These are phyloP conservation scores for Hyphodiscus hymeniophilus DNA, from an alignment of 495 filamentous ascomycete genomes.

Conservation along the genomic window DNA sequence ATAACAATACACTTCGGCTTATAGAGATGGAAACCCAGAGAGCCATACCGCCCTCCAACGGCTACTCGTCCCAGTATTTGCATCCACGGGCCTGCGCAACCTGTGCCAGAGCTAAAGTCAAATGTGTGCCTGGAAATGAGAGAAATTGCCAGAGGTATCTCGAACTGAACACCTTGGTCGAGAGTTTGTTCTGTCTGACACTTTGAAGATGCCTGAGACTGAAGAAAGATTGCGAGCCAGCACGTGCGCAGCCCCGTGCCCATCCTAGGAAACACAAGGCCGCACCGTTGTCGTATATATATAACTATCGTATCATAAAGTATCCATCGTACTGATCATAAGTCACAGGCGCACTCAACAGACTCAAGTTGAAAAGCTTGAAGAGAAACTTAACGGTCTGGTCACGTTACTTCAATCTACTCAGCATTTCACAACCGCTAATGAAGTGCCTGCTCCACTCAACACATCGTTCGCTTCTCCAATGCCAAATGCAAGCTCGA, in stretches of 20 bases:
- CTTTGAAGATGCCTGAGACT: slow-evolving; percentile 7
- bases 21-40: no score
- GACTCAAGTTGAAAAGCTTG: slow-evolving; percentile 9
- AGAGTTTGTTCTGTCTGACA: no score
- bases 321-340: neutral
- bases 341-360: slow-evolving; percentile 2
- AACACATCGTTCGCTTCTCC: no score
- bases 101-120: slow-evolving; percentile 8
- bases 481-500: no score
- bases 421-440: slow-evolving; percentile 1
- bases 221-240: slow-evolving; percentile 4
- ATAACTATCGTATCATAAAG: neutral
- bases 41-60: no score
- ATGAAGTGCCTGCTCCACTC: neutral
- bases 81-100: slow-evolving; percentile 6
- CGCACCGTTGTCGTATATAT: neutral
- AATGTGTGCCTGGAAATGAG: slow-evolving; percentile 1
- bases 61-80: no score
- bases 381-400: slow-evolving; percentile 17
- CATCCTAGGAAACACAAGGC: neutral
- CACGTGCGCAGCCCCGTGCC: neutral
- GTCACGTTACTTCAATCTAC: slow-evolving; percentile 10
- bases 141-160: slow-evolving; percentile 6
- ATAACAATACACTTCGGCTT: no score
- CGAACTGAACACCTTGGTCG: no score